Percentiles rank a stretch among this genome's conserved stretches.
phyloP scores from a whole-genome alignment of 169 alveolate species.

The Plasmodium gonderi region DNA sequence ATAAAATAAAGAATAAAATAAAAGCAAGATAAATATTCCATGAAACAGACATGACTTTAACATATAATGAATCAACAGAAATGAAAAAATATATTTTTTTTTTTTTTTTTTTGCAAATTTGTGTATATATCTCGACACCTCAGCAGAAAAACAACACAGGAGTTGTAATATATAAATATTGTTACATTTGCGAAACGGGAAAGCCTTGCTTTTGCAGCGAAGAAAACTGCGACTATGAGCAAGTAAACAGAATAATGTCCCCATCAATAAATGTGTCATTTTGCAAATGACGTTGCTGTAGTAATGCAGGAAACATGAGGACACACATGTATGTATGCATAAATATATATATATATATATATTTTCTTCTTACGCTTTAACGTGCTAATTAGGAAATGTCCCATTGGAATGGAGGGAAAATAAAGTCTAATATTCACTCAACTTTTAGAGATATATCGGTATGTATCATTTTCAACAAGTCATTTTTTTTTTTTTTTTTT shows the following conservation, averaged over 20 bases:
- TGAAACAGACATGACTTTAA: neutral
- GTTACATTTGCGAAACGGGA: slow-evolving; percentile 47
- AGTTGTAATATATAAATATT: slow-evolving; percentile 29
- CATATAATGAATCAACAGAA: neutral
- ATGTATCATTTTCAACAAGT: neutral
- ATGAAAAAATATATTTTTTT: neutral
- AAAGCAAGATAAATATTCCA: neutral
- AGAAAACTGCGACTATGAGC: slow-evolving; percentile 22
- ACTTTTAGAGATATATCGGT: slow-evolving; percentile 51
- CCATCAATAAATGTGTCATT: neutral
- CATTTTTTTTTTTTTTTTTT: neutral
- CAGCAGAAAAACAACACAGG: slow-evolving; percentile 29
- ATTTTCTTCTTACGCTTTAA: neutral
- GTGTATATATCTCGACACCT: neutral
- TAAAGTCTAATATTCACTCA: slow-evolving; percentile 51
- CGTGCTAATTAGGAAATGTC: slow-evolving; percentile 8
- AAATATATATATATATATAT: neutral
- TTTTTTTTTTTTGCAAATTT: neutral
- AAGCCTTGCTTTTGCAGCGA: slow-evolving; percentile 49
- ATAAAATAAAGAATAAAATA: neutral
- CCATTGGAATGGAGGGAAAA: slow-evolving; percentile 18
- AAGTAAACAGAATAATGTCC: neutral
- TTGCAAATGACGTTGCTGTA: neutral
- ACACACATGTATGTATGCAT: neutral
- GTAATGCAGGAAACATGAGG: neutral